These are phyloP conservation scores for Wilcoxina mikolae DNA, from an alignment of 495 filamentous ascomycete species.

Conservation along the genomic window DNA sequence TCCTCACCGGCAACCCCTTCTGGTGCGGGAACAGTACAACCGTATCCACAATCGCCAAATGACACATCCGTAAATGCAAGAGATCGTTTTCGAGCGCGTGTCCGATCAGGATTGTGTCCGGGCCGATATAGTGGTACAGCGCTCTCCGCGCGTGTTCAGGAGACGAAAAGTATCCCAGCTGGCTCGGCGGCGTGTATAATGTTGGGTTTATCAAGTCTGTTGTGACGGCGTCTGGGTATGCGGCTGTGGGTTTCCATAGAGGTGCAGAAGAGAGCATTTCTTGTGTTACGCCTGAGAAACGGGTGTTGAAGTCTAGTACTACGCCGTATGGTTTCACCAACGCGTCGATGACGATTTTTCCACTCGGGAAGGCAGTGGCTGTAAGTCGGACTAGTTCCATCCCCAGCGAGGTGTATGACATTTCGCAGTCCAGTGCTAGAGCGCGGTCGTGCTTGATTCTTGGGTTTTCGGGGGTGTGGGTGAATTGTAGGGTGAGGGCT, in stretches of 20 bases:
- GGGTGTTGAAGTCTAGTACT: slow-evolving; percentile 76
- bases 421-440: slow-evolving; percentile 85
- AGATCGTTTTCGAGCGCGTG: slow-evolving; percentile 95
- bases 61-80: slow-evolving; percentile 65
- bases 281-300: slow-evolving; percentile 59
- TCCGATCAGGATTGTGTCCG: slow-evolving; percentile 68
- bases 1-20: slow-evolving; percentile 56
- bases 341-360: slow-evolving; percentile 61
- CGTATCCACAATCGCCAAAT: slow-evolving; percentile 75
- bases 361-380: slow-evolving; percentile 68
- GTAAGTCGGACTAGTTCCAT: slow-evolving; percentile 82
- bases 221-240: slow-evolving; percentile 6
- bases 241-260: not conserved
- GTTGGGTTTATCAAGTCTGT: slow-evolving; percentile 16
- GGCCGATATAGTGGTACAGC: slow-evolving; percentile 53
- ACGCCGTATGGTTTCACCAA: slow-evolving; percentile 73
- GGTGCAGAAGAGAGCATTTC: slow-evolving; percentile 12
- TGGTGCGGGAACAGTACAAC: slow-evolving; percentile 67
- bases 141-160: slow-evolving; percentile 56
- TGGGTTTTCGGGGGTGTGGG: slow-evolving; percentile 45
- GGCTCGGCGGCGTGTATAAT: slow-evolving; percentile 14
- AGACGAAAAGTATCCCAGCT: slow-evolving; percentile 53
- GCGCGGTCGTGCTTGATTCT: slow-evolving; percentile 20
- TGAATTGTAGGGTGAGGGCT: slow-evolving; percentile 63
- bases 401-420: slow-evolving; percentile 81